A percentile compares a stretch with the other conserved stretches of the same genome.
Conservation (phyloP, 768 basidiomycete genomes). For the Leccinum disarticulatum region DNA sequence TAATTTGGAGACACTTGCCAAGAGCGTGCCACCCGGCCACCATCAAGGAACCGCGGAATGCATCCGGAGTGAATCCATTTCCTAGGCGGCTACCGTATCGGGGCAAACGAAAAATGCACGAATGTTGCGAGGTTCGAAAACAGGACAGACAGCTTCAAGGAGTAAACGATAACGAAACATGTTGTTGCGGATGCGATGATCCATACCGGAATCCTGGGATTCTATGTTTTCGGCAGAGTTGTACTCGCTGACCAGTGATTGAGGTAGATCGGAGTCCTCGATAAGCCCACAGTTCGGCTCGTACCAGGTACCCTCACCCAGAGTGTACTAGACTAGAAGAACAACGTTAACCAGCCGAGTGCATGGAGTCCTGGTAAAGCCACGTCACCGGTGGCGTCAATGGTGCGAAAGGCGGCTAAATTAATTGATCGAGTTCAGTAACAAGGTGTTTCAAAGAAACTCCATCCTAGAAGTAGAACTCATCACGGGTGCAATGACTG, state of each 20-base stretch:
- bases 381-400: conserved; percentile 9
- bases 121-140: background rate
- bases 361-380: background rate
- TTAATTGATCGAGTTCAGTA: background rate
- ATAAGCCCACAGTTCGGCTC: background rate
- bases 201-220: background rate
- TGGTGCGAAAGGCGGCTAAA: conserved; percentile 2
- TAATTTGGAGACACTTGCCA: background rate
- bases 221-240: background rate
- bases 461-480: background rate
- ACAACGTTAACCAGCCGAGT: background rate
- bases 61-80: background rate
- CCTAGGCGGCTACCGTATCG: background rate
- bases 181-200: background rate
- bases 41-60: background rate
- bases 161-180: background rate
- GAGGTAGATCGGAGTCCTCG: conserved; percentile 1
- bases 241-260: background rate
- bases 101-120: background rate
- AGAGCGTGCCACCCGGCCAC: conserved; percentile 2
- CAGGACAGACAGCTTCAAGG: background rate
- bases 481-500: background rate
- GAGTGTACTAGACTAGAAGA: conserved; percentile 7
- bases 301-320: conserved; percentile 2
- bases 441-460: background rate